These are phyloP conservation scores for Helotiales sp. DNA, from an alignment of 2,329 filamentous ascomycete species.

Conservation along the genomic window DNA sequence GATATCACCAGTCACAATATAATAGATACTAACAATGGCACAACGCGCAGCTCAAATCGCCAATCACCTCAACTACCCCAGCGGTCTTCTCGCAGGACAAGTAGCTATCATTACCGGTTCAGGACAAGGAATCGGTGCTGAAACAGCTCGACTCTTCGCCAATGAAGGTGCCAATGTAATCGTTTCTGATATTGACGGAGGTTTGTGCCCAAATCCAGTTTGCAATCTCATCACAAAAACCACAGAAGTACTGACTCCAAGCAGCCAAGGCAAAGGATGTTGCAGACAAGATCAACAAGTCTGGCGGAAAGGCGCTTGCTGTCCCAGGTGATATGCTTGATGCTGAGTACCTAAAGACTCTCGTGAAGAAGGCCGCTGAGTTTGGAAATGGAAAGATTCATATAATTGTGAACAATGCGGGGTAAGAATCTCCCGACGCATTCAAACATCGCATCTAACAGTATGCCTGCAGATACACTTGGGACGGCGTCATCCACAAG, in stretches of 20 bases:
- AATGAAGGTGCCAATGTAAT: conserved; percentile 88
- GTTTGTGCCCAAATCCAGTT: conserved; percentile 48
- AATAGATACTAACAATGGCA: conserved; percentile 35
- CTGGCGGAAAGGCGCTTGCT: conserved; percentile 69
- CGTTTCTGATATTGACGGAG: conserved; percentile 79
- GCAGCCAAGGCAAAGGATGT: conserved; percentile 72
- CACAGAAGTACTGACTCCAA: conserved; percentile 25
- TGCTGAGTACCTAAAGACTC: conserved; percentile 68
- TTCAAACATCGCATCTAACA: neutral
- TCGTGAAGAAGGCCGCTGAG: conserved; percentile 76
- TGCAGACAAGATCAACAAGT: conserved; percentile 69
- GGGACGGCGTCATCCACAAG: conserved; percentile 92
- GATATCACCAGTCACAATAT: neutral
- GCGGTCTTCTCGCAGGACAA: conserved; percentile 78
- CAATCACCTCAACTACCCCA: conserved; percentile 80
- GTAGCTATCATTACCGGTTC: conserved; percentile 87
- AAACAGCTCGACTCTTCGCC: conserved; percentile 80
- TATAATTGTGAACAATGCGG: conserved; percentile 90
- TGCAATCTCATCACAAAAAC: conserved; percentile 15
- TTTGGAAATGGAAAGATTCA: conserved; percentile 89
- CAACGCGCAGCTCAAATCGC: conserved; percentile 72
- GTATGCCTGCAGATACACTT: conserved; percentile 65
- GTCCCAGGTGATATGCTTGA: conserved; percentile 80
- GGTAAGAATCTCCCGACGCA: conserved; percentile 42
- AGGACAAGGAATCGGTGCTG: conserved; percentile 87